Base-by-base conservation (phyloP, 305 asterid species). In the Fraxinus angustifolia region DNA sequence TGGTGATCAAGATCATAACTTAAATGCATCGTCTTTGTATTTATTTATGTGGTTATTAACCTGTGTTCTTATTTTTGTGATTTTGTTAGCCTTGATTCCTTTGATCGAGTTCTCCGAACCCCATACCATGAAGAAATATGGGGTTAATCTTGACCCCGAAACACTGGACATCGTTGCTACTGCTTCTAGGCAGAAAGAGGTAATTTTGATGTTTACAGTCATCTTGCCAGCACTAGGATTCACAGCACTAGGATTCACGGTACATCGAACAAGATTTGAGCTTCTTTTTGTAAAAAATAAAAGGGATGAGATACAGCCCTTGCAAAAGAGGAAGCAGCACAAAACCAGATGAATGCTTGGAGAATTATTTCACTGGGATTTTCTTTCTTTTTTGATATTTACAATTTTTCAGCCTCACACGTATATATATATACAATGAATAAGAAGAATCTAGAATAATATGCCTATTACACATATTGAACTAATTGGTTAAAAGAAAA, bases 121-220 rank as follows among this genome's bases (percentile, higher is more conserved):
- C 4, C 72, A 70, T 45, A 45, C 80, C 82, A 92, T 93, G 97
- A 93, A 92, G 90, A 95, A 90, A 81, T 95, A 92, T 73, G 91
- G 84, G 23, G 83, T 93, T 33, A 79, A 6, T 30, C 93, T 93
- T 3, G 98, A 95, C 73, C 80, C 91, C 1, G 98, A 91, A 76
- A 89, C 98, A 30, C 12, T 92, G 84, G 95, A 91, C 35, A 90
- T 93, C 11, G 84, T 92, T 84, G 80, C 87, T 10, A 85, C 88
- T n/a, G 96, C 92, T 28, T 80, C 97, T 38, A 88, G 75, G 85
- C 89, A 90, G 83, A 91, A 88, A 74, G 97, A 92, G 95, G 98
- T 93, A 76, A 79, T 40, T 42, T 35, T 17, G 2, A 40, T 11
- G 6, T 40, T 36, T 78, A 8, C 10, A 40, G 53, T 48, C 12